phyloP scores from a whole-genome alignment of 768 basidiomycete species.

The Leccinum arenicola region DNA sequence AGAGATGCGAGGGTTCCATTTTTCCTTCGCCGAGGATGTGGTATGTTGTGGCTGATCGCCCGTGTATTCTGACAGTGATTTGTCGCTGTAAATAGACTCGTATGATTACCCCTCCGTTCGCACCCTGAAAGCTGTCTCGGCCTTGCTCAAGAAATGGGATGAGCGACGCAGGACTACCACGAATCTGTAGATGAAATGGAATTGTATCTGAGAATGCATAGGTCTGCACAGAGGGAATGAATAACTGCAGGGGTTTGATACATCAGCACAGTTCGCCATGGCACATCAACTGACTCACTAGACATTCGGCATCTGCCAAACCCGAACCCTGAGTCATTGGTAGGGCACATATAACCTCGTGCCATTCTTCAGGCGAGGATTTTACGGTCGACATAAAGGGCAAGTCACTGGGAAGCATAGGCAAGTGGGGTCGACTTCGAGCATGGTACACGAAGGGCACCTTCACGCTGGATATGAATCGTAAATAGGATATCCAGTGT shows the following conservation, averaged over 20 bases:
- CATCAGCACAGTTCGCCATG: background rate
- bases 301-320: conserved; percentile 43
- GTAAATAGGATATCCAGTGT: background rate
- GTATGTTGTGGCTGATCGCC: conserved; percentile 3
- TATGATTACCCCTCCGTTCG: conserved; percentile 27
- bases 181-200: conserved; percentile 64
- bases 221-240: conserved; percentile 54
- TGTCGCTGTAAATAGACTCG: conserved; percentile 57
- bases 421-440: conserved; percentile 51
- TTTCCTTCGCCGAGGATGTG: conserved; percentile 47
- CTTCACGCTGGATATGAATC: conserved; percentile 35
- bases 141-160: conserved; percentile 40
- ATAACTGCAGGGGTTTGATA: conserved; percentile 39
- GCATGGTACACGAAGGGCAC: conserved; percentile 53
- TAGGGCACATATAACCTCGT: conserved; percentile 46
- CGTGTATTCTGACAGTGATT: conserved; percentile 34
- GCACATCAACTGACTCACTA: conserved; percentile 37
- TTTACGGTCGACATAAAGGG: conserved; percentile 60
- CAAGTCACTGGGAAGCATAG: conserved; percentile 43
- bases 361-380: conserved; percentile 64
- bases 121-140: background rate
- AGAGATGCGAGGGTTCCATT: conserved; percentile 44
- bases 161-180: conserved; percentile 44
- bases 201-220: conserved; percentile 56
- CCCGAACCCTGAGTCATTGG: conserved; percentile 34